Base-by-base conservation (phyloP, 176 grass and related monocot genomes). In the Bolboschoenus planiculmis region DNA sequence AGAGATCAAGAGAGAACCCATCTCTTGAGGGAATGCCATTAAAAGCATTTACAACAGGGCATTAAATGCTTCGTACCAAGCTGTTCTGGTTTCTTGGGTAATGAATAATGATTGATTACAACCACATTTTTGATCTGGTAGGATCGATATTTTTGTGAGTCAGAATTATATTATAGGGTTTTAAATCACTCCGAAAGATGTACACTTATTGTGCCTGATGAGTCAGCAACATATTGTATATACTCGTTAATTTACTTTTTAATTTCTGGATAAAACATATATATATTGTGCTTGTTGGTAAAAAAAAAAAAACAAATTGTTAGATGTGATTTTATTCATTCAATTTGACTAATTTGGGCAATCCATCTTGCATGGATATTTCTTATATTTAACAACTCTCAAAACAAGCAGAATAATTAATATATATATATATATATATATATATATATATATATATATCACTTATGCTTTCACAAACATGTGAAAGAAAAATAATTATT, bases 1-100 rank as follows among this genome's bases (percentile, higher is more conserved):
- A 44, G 80, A 64, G 57, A 82, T 46, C 34, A 35, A 82, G 14
- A 82, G 35, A 82, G 36, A 65, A 14, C 80, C 80, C 80, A 64
- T 29, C 10, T 44, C 14, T 62, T 31, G 37, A 66, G 80, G 80
- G 80, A 82, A 82, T 4, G 10, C 57, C 1, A 50, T 50, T 2
- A 14, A 26, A n/a, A 65, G 58, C 56, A 81, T 60, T 80, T 24
- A 42, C 23, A 39, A 47, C 42, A 43, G 21, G 26, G 35, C 42
- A 46, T 58, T 82, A 4, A 82, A 82, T 82, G 58, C 37, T 66
- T 62, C 37, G 20, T 81, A 27, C n/a, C 30, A 39, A 66, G 40
- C 37, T 82, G 39, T 50, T 82, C 26, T 58, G 4, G n/a, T 81
- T 39, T 31, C 4, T 81, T 44, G 21, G 23, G 55, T 47, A 29